Percentiles rank a stretch among this genome's conserved stretches.
Evolutionary conservation across 441 rosid genomes (phyloP).

Genomic region (Adansonia madagascariensis): DNA sequence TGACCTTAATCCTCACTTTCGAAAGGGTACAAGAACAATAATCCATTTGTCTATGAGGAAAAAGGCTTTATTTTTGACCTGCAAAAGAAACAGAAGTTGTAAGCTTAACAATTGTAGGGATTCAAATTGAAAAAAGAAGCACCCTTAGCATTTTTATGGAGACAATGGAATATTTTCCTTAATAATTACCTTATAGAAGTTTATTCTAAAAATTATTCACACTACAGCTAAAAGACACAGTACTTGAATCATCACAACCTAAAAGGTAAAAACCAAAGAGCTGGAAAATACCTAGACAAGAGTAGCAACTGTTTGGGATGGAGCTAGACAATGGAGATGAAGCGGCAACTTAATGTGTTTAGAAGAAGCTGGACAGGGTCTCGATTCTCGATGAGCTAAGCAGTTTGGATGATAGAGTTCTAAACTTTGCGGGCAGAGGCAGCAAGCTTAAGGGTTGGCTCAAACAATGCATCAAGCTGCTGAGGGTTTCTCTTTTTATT

Average conservation of each 20-base stretch:
- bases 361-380: no score
- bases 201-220: background rate
- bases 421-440: no score
- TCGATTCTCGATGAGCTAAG: no score
- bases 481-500: no score
- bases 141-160: background rate
- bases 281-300: no score
- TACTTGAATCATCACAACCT: background rate
- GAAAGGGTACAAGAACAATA: background rate
- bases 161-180: background rate
- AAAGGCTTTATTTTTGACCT: background rate
- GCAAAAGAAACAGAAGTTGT: background rate
- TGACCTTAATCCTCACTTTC: slow-evolving; percentile 1
- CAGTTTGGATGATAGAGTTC: no score
- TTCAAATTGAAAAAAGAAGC: background rate
- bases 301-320: no score
- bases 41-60: background rate
- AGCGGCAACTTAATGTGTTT: no score
- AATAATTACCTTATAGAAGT: background rate
- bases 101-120: background rate
- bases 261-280: no score
- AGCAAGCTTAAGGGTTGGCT: no score
- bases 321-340: no score
- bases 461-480: no score
- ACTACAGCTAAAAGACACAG: background rate